Conservation (phyloP, 768 basidiomycete genomes). For the Mycena venus region DNA sequence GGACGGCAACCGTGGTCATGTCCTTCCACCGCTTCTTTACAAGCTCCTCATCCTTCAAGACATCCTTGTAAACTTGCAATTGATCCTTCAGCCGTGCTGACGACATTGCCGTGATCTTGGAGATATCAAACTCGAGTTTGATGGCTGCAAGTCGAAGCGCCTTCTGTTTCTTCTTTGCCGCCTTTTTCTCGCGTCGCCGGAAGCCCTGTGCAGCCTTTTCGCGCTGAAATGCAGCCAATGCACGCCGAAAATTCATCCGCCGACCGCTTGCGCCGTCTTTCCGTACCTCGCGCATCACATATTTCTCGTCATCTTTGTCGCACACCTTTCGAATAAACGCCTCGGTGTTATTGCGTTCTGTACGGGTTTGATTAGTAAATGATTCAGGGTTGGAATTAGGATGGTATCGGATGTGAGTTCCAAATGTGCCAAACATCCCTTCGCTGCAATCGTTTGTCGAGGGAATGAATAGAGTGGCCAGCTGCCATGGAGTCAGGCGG, state of each 20-base stretch:
- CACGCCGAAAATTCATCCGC: not conserved
- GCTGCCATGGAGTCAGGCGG: not conserved
- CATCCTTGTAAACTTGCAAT: not conserved
- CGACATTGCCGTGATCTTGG: not conserved
- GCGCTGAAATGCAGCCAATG: not conserved
- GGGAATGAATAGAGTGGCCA: not conserved
- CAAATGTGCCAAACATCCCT: not conserved
- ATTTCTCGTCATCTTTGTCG: not conserved
- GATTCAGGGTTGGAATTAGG: not conserved
- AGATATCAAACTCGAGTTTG: not conserved
- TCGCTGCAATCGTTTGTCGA: not conserved
- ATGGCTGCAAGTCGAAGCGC: not conserved
- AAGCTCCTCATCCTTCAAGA: conserved; percentile 1
- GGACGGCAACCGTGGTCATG: not conserved
- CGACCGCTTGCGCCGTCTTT: not conserved
- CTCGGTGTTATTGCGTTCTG: conserved; percentile 11
- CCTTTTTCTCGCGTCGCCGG: not conserved
- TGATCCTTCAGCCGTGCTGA: not conserved
- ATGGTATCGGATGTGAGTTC: not conserved
- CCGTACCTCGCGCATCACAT: not conserved
- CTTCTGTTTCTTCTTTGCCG: not conserved
- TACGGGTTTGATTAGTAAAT: not conserved
- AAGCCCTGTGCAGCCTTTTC: not conserved
- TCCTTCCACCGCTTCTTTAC: not conserved
- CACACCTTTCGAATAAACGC: not conserved